Evolutionary conservation across 176 grass and related monocot genomes (phyloP).

Genomic region (Carex kokanica): DNA sequence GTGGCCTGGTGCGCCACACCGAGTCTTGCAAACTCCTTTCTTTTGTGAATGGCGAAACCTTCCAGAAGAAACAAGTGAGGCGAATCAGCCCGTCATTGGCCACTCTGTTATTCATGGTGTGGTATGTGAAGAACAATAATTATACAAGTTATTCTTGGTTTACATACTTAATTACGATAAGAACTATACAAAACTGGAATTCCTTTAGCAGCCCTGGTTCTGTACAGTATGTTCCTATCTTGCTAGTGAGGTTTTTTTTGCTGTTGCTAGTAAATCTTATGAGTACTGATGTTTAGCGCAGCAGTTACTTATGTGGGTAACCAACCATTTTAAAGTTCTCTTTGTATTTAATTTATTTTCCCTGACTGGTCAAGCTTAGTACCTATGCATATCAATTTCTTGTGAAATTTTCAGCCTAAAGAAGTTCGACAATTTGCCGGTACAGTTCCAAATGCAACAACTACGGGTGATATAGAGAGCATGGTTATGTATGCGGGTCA

Average conservation of each 20-base stretch:
- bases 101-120: conserved; percentile 74
- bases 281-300: not conserved
- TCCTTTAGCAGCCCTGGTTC: not conserved
- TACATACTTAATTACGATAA: not conserved
- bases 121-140: conserved; percentile 38
- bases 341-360: not conserved
- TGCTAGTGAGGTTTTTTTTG: not conserved
- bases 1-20: conserved; percentile 81
- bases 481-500: conserved; percentile 90
- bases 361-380: not conserved
- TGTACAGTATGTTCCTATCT: not conserved
- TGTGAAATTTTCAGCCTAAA: conserved; percentile 44
- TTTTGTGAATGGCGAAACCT: conserved; percentile 59
- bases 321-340: not conserved
- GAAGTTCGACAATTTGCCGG: conserved; percentile 63
- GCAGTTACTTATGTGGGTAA: not conserved
- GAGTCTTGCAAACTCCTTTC: conserved; percentile 70
- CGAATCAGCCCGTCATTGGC: conserved; percentile 69
- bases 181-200: not conserved
- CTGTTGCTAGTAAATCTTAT: not conserved
- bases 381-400: conserved; percentile 26
- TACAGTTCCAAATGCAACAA: conserved; percentile 71
- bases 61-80: conserved; percentile 70
- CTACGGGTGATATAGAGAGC: conserved; percentile 60
- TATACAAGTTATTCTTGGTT: not conserved